Percentiles rank a stretch among this genome's conserved stretches.
These are phyloP conservation scores for Lichtheimia ornata DNA, from an alignment of 371 early-diverging fungal genomes.

Conservation along the genomic window DNA sequence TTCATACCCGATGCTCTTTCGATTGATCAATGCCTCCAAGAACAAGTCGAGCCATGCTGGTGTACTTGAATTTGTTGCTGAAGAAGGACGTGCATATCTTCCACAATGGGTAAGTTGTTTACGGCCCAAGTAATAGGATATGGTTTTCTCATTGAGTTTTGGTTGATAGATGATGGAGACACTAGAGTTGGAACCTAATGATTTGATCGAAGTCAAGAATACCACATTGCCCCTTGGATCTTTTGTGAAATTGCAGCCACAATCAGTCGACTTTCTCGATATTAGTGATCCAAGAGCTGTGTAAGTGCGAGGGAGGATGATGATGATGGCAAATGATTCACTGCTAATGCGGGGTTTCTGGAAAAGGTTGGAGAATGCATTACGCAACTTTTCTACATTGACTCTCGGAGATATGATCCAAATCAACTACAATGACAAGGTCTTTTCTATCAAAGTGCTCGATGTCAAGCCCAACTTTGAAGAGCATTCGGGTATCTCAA, in stretches of 20 bases:
- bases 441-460: constrained; percentile 90
- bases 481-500: constrained; percentile 81
- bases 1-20: constrained; percentile 92
- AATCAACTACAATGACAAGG: constrained; percentile 89
- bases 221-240: constrained; percentile 83
- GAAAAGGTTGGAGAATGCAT: constrained; percentile 90
- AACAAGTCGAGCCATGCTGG: constrained; percentile 87
- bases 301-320: constrained; percentile 36
- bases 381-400: constrained; percentile 94
- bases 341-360: not conserved
- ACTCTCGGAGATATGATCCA: constrained; percentile 94
- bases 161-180: constrained; percentile 89
- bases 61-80: constrained; percentile 98
- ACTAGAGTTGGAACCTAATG: constrained; percentile 74
- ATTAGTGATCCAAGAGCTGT: constrained; percentile 98
- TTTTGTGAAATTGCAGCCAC: constrained; percentile 98
- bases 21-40: constrained; percentile 61
- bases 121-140: not conserved
- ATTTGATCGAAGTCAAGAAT: constrained; percentile 81
- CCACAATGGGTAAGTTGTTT: constrained; percentile 89
- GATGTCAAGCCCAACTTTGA: constrained; percentile 83
- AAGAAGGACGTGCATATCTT: constrained; percentile 94
- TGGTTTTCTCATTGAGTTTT: not conserved
- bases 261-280: constrained; percentile 96
- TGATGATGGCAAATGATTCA: not conserved